Base-by-base conservation (phyloP, 139 green algal species). In the Coccomyxa sp. region DNA sequence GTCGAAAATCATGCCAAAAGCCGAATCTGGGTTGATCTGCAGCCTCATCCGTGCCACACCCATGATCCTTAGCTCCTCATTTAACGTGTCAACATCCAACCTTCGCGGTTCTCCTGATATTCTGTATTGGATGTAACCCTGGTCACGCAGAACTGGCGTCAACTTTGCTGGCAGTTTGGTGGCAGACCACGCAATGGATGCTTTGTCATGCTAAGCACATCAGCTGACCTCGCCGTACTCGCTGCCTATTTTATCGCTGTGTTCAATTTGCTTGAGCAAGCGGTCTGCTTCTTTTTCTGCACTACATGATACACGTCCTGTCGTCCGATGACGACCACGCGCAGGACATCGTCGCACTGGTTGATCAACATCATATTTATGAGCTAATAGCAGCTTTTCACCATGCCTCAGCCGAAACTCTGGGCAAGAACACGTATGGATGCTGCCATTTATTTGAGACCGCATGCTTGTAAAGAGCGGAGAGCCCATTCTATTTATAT, bases 1-100 rank as follows among this genome's bases (percentile, higher is more conserved):
- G 83, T 89, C 88, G 82, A 95, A 97, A 7, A 98, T 85, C 60
- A 94, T 83, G 66, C 92, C 94, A 81, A 92, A 93, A 0, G 94
- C 94, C 79, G 98, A 92, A 81, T 98, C 95, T 7, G 94, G 94
- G 0, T 90, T 85, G 79, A 93, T 89, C 23, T 82, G 68, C 78
- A 90, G 82, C 23, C 94, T 86, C 30, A 93, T 88, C 0, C 93
- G 87, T 18, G 88, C 57, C 0, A 88, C 86, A 13, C 94, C 94
- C 14, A 81, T 83, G 3, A 90, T 74, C 58, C 86, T 79, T 17
- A 98, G 87, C 32, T 88, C 80, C 80, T 98, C 94, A 68, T 98
- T 98, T 14, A 98, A 85, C 0, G 86, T 88, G 68, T 96, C 92
- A 0, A 97, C 93, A 68, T 96, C 93, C 58, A 96, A 81, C 10